Evolutionary conservation across 108 stramenopile species (phyloP).

Genomic region (Skeletonema tropicum): DNA sequence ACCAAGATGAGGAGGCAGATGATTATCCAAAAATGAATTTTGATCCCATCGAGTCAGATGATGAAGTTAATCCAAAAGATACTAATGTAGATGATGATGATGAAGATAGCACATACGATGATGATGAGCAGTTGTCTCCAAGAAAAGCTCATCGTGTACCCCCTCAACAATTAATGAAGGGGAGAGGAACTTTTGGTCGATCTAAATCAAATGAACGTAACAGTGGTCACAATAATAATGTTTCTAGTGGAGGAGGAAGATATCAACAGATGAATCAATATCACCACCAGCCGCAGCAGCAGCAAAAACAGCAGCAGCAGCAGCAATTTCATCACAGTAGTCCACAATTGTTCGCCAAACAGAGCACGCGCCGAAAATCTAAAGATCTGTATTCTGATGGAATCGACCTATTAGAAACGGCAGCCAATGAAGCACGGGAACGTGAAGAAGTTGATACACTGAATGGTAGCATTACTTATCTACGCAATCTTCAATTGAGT

Average conservation of each 20-base stretch:
- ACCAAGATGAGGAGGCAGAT: conserved; percentile 35
- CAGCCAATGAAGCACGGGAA: conserved; percentile 27
- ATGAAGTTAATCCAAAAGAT: conserved; percentile 9
- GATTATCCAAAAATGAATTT: conserved; percentile 30
- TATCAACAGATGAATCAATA: neutral
- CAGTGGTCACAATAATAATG: too few relatives aligned
- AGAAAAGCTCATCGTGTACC: conserved; percentile 4
- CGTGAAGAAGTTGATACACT: conserved; percentile 26
- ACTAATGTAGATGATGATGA: conserved; percentile 1
- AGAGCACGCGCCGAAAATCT: neutral
- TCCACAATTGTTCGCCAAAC: neutral
- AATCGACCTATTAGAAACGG: conserved; percentile 24
- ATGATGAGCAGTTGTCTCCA: neutral
- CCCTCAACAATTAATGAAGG: conserved; percentile 22
- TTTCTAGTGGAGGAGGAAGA: neutral
- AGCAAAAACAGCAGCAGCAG: neutral
- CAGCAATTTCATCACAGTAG: neutral
- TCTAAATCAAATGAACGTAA: neutral
- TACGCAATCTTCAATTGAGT: conserved; percentile 19
- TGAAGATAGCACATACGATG: neutral
- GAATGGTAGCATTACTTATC: conserved; percentile 27
- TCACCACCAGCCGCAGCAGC: neutral
- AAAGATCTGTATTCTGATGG: conserved; percentile 21
- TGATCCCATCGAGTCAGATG: conserved; percentile 46
- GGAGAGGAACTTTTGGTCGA: neutral